phyloP scores from a whole-genome alignment of 306 rosid genomes.

The Prunus kanzakura region DNA sequence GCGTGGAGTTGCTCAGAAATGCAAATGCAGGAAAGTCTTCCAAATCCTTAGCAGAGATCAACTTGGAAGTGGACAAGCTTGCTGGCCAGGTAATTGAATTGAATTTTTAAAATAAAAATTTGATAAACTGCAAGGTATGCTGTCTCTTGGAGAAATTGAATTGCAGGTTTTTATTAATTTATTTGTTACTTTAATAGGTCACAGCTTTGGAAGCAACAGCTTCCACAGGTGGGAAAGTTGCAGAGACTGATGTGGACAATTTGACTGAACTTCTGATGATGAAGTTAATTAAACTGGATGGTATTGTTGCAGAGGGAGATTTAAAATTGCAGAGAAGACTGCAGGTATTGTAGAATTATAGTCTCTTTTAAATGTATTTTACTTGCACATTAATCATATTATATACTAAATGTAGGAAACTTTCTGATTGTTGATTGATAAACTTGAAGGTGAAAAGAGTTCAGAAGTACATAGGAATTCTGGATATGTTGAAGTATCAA shows the following conservation, averaged over 20 bases:
- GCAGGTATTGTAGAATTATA: slow-evolving; percentile 38
- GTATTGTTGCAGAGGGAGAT: slow-evolving; percentile 55
- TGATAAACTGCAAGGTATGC: neutral
- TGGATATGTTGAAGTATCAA: slow-evolving; percentile 50
- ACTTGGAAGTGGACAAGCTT: slow-evolving; percentile 52
- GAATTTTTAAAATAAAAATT: neutral
- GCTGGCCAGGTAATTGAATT: slow-evolving; percentile 47
- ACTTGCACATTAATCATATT: neutral
- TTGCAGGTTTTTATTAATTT: neutral
- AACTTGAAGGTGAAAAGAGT: slow-evolving; percentile 65
- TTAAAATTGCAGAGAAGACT: slow-evolving; percentile 53
- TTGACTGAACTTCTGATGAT: slow-evolving; percentile 69
- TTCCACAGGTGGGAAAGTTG: slow-evolving; percentile 32
- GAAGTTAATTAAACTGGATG: slow-evolving; percentile 62
- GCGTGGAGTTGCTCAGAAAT: slow-evolving; percentile 39
- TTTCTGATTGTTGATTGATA: neutral
- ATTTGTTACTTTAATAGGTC: slow-evolving; percentile 44
- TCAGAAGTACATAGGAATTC: slow-evolving; percentile 61
- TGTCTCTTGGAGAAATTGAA: neutral
- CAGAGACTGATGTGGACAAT: slow-evolving; percentile 42
- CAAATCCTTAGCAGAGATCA: slow-evolving; percentile 52
- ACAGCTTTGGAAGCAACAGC: slow-evolving; percentile 44
- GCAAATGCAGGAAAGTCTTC: slow-evolving; percentile 51
- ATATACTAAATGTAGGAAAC: neutral
- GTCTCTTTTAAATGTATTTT: neutral